Conservation (phyloP, 257 asterid genomes). For the Solanum etuberosum region DNA sequence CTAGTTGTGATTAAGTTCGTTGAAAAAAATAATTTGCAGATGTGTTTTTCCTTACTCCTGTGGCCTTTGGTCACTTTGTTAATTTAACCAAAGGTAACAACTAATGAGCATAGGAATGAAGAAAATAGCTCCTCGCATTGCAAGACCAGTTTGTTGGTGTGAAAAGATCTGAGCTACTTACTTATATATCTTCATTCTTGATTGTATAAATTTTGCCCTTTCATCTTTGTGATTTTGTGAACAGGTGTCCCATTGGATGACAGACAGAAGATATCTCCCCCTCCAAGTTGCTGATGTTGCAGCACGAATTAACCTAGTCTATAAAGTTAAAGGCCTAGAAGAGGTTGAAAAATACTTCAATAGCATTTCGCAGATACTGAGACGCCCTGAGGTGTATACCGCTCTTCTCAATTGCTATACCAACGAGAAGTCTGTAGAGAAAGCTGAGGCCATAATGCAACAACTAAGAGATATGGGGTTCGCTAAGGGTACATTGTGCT, state of each 20-base stretch:
- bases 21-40: neutral
- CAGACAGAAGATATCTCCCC: constrained; percentile 24
- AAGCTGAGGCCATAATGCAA: constrained; percentile 62
- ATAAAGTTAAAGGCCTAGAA: constrained; percentile 39
- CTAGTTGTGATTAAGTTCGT: neutral
- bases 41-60: neutral
- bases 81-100: neutral
- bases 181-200: no score
- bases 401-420: constrained; percentile 63
- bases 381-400: constrained; percentile 18
- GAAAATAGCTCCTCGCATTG: neutral
- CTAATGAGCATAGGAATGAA: neutral
- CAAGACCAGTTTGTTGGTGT: neutral
- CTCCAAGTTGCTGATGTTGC: constrained; percentile 28
- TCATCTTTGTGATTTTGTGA: neutral
- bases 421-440: constrained; percentile 31
- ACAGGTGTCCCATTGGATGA: constrained; percentile 75
- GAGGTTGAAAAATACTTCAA: constrained; percentile 45
- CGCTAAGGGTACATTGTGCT: constrained; percentile 35
- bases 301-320: constrained; percentile 36
- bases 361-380: constrained; percentile 25
- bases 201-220: no score
- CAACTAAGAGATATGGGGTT: constrained; percentile 45
- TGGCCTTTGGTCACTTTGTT: neutral
- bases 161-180: neutral